Conservation (phyloP, 768 basidiomycete species). For the Sistotremastrum niveocremeum region DNA sequence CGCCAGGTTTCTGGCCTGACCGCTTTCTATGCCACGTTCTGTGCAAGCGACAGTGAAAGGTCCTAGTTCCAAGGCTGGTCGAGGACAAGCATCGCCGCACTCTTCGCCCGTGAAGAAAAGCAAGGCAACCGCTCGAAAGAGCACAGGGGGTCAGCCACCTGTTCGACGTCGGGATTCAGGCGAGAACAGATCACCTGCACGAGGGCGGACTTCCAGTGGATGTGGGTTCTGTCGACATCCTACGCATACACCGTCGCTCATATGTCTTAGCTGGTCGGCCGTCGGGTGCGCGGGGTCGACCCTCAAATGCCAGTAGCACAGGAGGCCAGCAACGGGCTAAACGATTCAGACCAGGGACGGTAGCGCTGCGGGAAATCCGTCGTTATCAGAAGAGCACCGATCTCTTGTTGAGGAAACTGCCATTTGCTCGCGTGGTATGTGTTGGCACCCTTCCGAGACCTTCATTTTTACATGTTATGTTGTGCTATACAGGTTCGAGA, state of each 20-base stretch:
- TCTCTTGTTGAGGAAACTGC: slow-evolving; percentile 72
- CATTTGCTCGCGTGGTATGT: slow-evolving; percentile 84
- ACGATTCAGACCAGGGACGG: slow-evolving; percentile 83
- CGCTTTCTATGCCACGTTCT: no score
- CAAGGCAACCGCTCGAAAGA: slow-evolving; percentile 67
- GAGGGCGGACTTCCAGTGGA: background rate
- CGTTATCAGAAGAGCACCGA: slow-evolving; percentile 93
- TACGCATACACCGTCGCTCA: background rate
- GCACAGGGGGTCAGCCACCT: slow-evolving; percentile 57
- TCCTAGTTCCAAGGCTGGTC: no score
- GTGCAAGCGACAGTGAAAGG: no score
- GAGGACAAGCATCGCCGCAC: slow-evolving; percentile 23
- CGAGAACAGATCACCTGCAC: slow-evolving; percentile 1
- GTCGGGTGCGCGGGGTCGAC: slow-evolving; percentile 7
- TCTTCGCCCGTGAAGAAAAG: slow-evolving; percentile 28
- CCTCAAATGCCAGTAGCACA: slow-evolving; percentile 16
- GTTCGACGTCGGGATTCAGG: slow-evolving; percentile 6
- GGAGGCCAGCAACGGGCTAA: slow-evolving; percentile 27
- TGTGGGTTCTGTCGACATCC: background rate
- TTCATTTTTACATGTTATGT: background rate
- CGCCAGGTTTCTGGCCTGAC: no score
- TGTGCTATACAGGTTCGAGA: slow-evolving; percentile 65
- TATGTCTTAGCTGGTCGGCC: background rate
- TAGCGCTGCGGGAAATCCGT: slow-evolving; percentile 83
- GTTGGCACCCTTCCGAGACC: background rate